phyloP scores from a whole-genome alignment of 306 rosid genomes.

The Canavalia gladiata region DNA sequence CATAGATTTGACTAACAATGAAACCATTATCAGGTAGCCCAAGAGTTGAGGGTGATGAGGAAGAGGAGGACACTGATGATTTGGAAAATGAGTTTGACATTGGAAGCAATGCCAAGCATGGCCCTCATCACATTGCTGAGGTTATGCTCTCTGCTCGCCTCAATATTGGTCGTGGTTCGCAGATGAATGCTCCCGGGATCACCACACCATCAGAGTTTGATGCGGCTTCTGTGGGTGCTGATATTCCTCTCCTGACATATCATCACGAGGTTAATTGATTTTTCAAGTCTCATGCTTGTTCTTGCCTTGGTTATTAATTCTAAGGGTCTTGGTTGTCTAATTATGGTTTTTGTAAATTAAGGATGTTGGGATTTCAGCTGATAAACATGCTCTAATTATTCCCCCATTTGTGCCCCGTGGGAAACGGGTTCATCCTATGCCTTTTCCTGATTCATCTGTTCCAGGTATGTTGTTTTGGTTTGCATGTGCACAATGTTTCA shows the following conservation, averaged over 20 bases:
- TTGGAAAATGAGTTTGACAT: constrained; percentile 86
- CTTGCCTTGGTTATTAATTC: constrained; percentile 32
- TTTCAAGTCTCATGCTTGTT: constrained; percentile 31
- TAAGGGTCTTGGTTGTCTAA: constrained; percentile 36
- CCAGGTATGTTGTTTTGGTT: constrained; percentile 54
- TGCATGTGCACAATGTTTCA: constrained; percentile 10
- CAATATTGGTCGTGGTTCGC: constrained; percentile 64
- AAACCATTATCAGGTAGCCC: constrained; percentile 67
- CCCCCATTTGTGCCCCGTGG: constrained; percentile 80
- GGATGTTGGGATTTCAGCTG: constrained; percentile 86
- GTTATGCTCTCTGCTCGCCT: constrained; percentile 72
- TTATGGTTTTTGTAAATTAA: constrained; percentile 43
- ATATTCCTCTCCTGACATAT: constrained; percentile 79
- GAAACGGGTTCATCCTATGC: constrained; percentile 78
- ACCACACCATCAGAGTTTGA: constrained; percentile 67
- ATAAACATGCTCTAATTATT: constrained; percentile 85
- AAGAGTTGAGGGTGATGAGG: constrained; percentile 93
- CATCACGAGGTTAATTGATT: constrained; percentile 72
- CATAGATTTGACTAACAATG: constrained; percentile 33
- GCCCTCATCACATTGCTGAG: constrained; percentile 66
- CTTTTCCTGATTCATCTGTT: constrained; percentile 62
- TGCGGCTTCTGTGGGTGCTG: constrained; percentile 64
- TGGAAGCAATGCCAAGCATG: constrained; percentile 59
- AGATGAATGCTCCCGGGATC: constrained; percentile 55
- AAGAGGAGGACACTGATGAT: constrained; percentile 87